A percentile compares a stretch with the other conserved stretches of the same genome.
phyloP scores from a whole-genome alignment of 768 basidiomycete genomes.

The Tulasnella calospora region DNA sequence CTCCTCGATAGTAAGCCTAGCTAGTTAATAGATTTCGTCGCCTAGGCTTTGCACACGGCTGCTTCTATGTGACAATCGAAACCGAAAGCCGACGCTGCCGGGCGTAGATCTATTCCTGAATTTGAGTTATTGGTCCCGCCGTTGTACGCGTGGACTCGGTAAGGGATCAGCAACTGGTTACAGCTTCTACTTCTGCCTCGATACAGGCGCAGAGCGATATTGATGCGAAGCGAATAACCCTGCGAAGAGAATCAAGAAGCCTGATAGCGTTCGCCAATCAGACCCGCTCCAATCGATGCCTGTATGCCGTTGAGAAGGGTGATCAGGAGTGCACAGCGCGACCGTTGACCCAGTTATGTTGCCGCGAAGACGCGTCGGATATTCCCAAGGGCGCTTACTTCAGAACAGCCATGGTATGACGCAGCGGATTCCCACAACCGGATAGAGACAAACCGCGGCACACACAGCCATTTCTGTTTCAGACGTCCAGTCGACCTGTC shows the following conservation, averaged over 20 bases:
- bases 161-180: not conserved
- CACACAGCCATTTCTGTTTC: constrained; percentile 7
- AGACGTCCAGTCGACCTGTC: constrained; percentile 1
- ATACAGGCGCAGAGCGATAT: not conserved
- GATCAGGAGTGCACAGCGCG: not conserved
- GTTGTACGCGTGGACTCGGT: not conserved
- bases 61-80: not conserved
- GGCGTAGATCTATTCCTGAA: not conserved
- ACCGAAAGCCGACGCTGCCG: not conserved
- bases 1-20: not conserved
- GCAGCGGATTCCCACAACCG: not conserved
- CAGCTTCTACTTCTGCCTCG: not conserved
- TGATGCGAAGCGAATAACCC: not conserved
- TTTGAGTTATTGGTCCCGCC: not conserved
- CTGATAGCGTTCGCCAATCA: constrained; percentile 3
- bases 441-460: constrained; percentile 2
- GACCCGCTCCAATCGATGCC: not conserved
- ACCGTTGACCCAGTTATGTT: not conserved
- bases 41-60: not conserved
- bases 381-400: constrained; percentile 1
- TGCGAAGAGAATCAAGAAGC: not conserved
- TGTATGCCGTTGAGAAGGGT: not conserved
- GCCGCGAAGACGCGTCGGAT: not conserved
- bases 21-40: not conserved
- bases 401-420: not conserved